Conservation (phyloP, 1,284 basidiomycete genomes). For the Thelephora terrestris region DNA sequence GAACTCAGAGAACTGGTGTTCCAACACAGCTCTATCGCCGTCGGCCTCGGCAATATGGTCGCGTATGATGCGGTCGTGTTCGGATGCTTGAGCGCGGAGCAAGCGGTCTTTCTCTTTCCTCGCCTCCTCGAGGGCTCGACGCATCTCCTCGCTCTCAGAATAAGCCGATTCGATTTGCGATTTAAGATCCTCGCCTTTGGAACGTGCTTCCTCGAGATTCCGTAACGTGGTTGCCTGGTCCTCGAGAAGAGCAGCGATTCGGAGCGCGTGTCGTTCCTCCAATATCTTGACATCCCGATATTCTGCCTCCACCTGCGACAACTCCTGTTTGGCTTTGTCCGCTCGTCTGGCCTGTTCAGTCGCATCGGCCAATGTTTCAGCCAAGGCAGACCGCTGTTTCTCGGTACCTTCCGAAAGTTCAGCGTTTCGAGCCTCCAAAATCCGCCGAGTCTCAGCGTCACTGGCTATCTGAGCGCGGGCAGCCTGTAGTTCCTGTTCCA, state of each 20-base stretch:
- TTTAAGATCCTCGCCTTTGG: slow-evolving; percentile 63
- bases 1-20: slow-evolving; percentile 76
- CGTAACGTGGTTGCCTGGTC: slow-evolving; percentile 64
- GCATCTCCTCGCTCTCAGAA: slow-evolving; percentile 56
- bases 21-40: slow-evolving; percentile 81
- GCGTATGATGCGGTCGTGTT: slow-evolving; percentile 76
- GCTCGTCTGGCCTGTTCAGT: slow-evolving; percentile 53
- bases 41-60: slow-evolving; percentile 88
- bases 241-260: slow-evolving; percentile 55
- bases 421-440: slow-evolving; percentile 56
- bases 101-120: slow-evolving; percentile 68
- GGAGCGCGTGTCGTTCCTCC: slow-evolving; percentile 54
- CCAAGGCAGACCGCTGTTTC: slow-evolving; percentile 46
- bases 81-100: slow-evolving; percentile 61
- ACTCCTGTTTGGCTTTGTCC: slow-evolving; percentile 61
- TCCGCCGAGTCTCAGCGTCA: slow-evolving; percentile 45
- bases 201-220: slow-evolving; percentile 65
- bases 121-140: slow-evolving; percentile 54
- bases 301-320: slow-evolving; percentile 50
- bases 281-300: slow-evolving; percentile 66
- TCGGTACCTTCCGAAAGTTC: slow-evolving; percentile 55
- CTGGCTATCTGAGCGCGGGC: slow-evolving; percentile 53
- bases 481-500: slow-evolving; percentile 58
- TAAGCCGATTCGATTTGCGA: slow-evolving; percentile 59
- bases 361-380: slow-evolving; percentile 57